Evolutionary conservation across 1,284 basidiomycete genomes (phyloP).

Genomic region (Boletus semigastroideus): DNA sequence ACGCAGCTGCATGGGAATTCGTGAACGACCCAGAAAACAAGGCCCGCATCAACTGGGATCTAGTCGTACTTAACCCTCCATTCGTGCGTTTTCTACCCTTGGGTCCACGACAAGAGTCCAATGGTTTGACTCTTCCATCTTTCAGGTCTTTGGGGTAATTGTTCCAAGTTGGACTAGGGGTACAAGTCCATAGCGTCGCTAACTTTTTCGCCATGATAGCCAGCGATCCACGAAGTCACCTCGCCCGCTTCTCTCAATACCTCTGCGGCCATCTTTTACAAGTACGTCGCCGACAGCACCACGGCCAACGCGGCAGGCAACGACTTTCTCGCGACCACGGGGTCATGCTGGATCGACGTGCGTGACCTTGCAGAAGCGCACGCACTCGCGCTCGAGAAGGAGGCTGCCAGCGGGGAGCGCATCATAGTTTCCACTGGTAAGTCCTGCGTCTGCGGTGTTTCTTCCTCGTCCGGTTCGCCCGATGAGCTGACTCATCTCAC

Average conservation of each 20-base stretch:
- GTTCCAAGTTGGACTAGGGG: background rate
- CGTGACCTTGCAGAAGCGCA: slow-evolving; percentile 60
- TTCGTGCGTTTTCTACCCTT: slow-evolving; percentile 39
- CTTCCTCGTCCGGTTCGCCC: background rate
- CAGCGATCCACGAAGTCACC: slow-evolving; percentile 50
- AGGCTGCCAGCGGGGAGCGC: slow-evolving; percentile 60
- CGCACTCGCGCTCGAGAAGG: slow-evolving; percentile 49
- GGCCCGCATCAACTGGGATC: slow-evolving; percentile 47
- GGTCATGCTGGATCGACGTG: slow-evolving; percentile 37
- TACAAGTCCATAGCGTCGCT: too few relatives aligned
- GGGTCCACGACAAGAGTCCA: background rate
- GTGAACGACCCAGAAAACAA: slow-evolving; percentile 49
- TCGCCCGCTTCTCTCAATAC: slow-evolving; percentile 45
- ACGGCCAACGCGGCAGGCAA: slow-evolving; percentile 22
- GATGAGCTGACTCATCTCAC: background rate
- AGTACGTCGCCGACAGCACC: slow-evolving; percentile 29
- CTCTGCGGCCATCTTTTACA: slow-evolving; percentile 38
- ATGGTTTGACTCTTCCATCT: background rate
- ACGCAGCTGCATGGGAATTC: slow-evolving; percentile 54
- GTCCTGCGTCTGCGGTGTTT: slow-evolving; percentile 6
- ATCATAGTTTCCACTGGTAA: slow-evolving; percentile 47
- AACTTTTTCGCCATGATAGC: slow-evolving; percentile 24
- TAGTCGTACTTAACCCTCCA: slow-evolving; percentile 57
- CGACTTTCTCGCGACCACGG: slow-evolving; percentile 31
- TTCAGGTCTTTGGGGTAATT: slow-evolving; percentile 37